Conservation (phyloP, 208 protist species). For the Trypanosoma lewisi region DNA sequence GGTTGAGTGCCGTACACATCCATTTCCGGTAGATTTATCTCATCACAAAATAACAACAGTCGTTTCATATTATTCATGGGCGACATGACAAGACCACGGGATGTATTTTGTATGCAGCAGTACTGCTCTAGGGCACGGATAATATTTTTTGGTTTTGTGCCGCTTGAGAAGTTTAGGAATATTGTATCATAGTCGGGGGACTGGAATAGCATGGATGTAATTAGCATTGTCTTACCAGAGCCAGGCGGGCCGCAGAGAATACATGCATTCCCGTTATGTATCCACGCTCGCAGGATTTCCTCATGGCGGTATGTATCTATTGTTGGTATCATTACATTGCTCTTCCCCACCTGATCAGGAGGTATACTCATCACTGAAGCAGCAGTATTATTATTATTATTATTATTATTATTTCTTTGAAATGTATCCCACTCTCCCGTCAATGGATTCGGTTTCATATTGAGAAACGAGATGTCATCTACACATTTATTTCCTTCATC, state of each 20-base stretch:
- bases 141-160: constrained; percentile 95
- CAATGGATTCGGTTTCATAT: constrained; percentile 80
- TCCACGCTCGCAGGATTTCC: constrained; percentile 94
- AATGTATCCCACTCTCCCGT: constrained; percentile 80
- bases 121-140: constrained; percentile 98
- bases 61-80: constrained; percentile 89
- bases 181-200: constrained; percentile 94
- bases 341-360: constrained; percentile 89
- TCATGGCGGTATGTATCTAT: constrained; percentile 98
- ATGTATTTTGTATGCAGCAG: constrained; percentile 93
- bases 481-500: background rate
- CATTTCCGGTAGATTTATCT: constrained; percentile 97
- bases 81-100: constrained; percentile 87
- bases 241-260: constrained; percentile 98
- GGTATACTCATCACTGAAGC: too few species aligned
- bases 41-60: constrained; percentile 99
- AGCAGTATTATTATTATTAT: too few species aligned
- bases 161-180: constrained; percentile 98
- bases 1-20: constrained; percentile 98
- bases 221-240: constrained; percentile 99
- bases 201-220: constrained; percentile 89
- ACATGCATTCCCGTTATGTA: constrained; percentile 90
- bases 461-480: constrained; percentile 53
- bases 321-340: constrained; percentile 97
- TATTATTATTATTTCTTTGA: too few species aligned